These are phyloP conservation scores for Cadophora luteo-olivacea DNA, from an alignment of 2,329 filamentous ascomycete genomes.

Conservation along the genomic window DNA sequence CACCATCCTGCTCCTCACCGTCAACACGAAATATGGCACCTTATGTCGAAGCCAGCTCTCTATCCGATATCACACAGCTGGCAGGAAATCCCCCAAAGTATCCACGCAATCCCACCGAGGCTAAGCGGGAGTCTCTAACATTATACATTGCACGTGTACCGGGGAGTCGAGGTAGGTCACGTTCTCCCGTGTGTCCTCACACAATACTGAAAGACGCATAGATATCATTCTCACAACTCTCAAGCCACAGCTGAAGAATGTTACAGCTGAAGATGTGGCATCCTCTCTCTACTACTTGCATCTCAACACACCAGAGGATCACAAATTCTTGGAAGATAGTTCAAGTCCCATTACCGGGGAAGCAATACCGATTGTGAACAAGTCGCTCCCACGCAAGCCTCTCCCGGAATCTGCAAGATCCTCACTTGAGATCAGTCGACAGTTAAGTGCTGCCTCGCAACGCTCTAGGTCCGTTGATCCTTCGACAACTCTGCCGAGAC, in stretches of 20 bases:
- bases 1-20: background rate
- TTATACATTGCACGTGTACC: conserved; percentile 95
- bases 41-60: conserved; percentile 77
- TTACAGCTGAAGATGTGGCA: conserved; percentile 85
- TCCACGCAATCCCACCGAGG: conserved; percentile 76
- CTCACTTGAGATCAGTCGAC: conserved; percentile 32
- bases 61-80: conserved; percentile 79
- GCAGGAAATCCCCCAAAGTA: conserved; percentile 89
- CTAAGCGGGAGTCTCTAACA: conserved; percentile 72
- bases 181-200: conserved; percentile 7
- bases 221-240: conserved; percentile 72
- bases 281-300: conserved; percentile 93
- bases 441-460: conserved; percentile 1
- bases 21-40: conserved; percentile 24
- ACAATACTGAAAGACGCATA: conserved; percentile 26
- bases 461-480: conserved; percentile 1
- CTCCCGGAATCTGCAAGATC: conserved; percentile 38
- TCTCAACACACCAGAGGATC: conserved; percentile 69
- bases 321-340: conserved; percentile 46
- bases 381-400: conserved; percentile 43
- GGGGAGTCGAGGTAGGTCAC: conserved; percentile 76
- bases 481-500: conserved; percentile 17
- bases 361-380: conserved; percentile 24
- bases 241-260: conserved; percentile 86
- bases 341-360: conserved; percentile 21